phyloP scores from a whole-genome alignment of 1,139 yeast genomes.

The Geotrichum phurueaensis region DNA sequence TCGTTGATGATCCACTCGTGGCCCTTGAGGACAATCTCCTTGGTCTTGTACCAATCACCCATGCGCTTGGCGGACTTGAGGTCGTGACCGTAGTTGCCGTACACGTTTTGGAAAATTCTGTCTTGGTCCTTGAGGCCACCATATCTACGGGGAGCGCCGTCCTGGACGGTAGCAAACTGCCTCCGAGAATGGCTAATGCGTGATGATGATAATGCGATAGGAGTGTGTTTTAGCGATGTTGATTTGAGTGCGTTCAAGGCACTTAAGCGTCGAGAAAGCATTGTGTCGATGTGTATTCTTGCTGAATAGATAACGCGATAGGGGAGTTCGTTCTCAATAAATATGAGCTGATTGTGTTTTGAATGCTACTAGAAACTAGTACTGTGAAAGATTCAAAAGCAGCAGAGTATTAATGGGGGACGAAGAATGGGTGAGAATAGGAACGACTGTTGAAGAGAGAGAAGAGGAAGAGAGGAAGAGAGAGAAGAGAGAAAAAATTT shows the following conservation, averaged over 20 bases:
- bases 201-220: conserved; percentile 9
- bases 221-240: conserved; percentile 2
- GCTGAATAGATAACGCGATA: neutral
- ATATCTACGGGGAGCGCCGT: conserved; percentile 44
- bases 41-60: conserved; percentile 91
- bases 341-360: neutral
- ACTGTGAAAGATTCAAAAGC: neutral
- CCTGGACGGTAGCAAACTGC: conserved; percentile 32
- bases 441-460: neutral
- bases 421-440: neutral
- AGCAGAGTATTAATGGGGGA: neutral
- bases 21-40: conserved; percentile 74
- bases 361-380: neutral
- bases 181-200: conserved; percentile 2
- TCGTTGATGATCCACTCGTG: conserved; percentile 85
- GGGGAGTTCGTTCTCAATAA: neutral
- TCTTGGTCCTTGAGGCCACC: conserved; percentile 79
- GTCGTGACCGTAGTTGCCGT: conserved; percentile 68
- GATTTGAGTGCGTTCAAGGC: conserved; percentile 13
- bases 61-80: conserved; percentile 65
- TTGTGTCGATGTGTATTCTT: neutral
- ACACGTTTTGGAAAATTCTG: conserved; percentile 78
- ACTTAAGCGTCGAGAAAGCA: conserved; percentile 16
- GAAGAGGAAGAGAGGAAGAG: neutral
- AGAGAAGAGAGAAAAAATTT: conserved; percentile 1